Base-by-base conservation (phyloP, 2,329 filamentous ascomycete species). In the Gremmenia infestans region DNA sequence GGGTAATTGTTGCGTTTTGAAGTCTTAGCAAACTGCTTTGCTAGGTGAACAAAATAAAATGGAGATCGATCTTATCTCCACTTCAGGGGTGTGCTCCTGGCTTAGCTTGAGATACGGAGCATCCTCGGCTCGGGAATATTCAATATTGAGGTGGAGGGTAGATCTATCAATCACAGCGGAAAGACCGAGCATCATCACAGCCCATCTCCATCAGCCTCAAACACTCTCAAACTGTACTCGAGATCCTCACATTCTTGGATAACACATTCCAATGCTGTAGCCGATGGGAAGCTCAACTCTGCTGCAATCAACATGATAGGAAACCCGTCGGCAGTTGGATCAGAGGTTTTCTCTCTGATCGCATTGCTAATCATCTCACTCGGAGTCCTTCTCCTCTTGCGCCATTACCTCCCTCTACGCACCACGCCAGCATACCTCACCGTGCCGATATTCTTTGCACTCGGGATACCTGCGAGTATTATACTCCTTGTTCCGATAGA, bases 401-500 rank as follows among this genome's bases (percentile, higher is more conserved):
- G 94, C 67, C 86, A 91, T 76, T 99, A 92, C 73, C 82, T 99
- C 9, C 93, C 93, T 2, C 80, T 99, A 36, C 91, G 94, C 64
- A 85, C 87, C 6, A 97, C 94, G 1, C 93, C 94, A 0, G 89
- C 87, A 57, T 97, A 95, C 73, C 85, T 97, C 50, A 81, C 91
- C 50, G 81, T 97, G 1, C 93, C 94, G 37, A 91, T 99, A 60
- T 99, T 99, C 76, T 88, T 99, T 63, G 91, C 93, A n/a, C 81
- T 99, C 64, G 92, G 90, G 68, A 83, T 99, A 5, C 95, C 94
- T 11, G 90, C 91, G 48, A 92, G 89, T 71, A 93, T 96, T 67
- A 84, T 97, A 23, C 78, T 99, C 23, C 82, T 99, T 22, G 91
- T 99, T 6, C 94, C 94, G 5, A 95, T 99, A 71, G 94, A 99